A percentile compares a stretch with the other conserved stretches of the same genome.
Conservation (phyloP, 768 basidiomycete genomes). For the Collybiopsis confluens region DNA sequence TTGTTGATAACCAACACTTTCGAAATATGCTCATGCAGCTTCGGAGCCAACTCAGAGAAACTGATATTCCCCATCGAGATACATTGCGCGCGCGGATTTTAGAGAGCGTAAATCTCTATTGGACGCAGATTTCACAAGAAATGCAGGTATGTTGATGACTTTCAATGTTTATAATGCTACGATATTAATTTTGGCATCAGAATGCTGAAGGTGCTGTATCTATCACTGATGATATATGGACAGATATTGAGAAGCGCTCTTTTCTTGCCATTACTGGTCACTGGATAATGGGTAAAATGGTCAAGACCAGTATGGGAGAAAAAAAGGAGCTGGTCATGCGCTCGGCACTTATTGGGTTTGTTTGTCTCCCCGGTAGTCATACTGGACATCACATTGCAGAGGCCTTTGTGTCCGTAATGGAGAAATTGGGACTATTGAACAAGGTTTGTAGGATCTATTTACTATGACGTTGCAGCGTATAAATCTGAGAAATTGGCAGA, state of each 20-base stretch:
- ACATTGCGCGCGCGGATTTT: slow-evolving; percentile 18
- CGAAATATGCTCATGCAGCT: slow-evolving; percentile 20
- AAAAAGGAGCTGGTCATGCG: slow-evolving; percentile 19
- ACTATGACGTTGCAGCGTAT: neutral
- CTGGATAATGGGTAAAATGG: slow-evolving; percentile 25
- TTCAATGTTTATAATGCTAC: neutral
- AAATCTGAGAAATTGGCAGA: slow-evolving; percentile 17
- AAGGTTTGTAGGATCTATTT: slow-evolving; percentile 18
- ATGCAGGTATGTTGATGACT: slow-evolving; percentile 16
- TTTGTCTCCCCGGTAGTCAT: slow-evolving; percentile 30
- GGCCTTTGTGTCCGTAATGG: slow-evolving; percentile 27
- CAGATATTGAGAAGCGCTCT: slow-evolving; percentile 27
- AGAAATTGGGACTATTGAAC: slow-evolving; percentile 19
- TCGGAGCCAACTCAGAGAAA: slow-evolving; percentile 22
- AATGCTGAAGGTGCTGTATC: slow-evolving; percentile 28
- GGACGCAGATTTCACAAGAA: slow-evolving; percentile 15
- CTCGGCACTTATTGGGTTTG: slow-evolving; percentile 32
- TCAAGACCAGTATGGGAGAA: slow-evolving; percentile 16
- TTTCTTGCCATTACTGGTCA: slow-evolving; percentile 42
- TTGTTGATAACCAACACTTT: slow-evolving; percentile 19
- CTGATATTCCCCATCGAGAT: slow-evolving; percentile 27
- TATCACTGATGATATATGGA: slow-evolving; percentile 32
- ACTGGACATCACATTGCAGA: slow-evolving; percentile 32
- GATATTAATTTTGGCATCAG: slow-evolving; percentile 12
- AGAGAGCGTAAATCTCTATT: slow-evolving; percentile 21